phyloP scores from a whole-genome alignment of 2,329 filamentous ascomycete species.

The Trichophyton rubrum region DNA sequence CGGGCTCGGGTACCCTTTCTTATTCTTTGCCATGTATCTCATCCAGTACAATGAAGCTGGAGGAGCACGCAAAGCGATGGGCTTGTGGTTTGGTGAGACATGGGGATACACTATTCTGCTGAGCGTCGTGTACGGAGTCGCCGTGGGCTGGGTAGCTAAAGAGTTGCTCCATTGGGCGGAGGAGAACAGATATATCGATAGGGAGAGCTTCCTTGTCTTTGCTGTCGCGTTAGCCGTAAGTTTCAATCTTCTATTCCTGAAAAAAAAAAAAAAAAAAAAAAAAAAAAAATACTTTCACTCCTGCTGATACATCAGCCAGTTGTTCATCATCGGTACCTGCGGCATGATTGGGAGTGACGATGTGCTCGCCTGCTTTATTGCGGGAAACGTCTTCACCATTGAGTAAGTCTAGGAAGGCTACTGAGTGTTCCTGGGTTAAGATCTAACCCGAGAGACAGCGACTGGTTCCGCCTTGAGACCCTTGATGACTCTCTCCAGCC shows the following conservation, averaged over 20 bases:
- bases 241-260: slow-evolving; percentile 9
- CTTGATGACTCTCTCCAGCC: slow-evolving; percentile 85
- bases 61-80: slow-evolving; percentile 55
- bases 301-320: slow-evolving; percentile 22
- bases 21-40: slow-evolving; percentile 73
- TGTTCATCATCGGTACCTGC: slow-evolving; percentile 78
- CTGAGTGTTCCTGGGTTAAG: neutral
- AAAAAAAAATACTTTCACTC: neutral
- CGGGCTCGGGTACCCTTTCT: slow-evolving; percentile 75
- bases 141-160: slow-evolving; percentile 70
- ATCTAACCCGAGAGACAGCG: slow-evolving; percentile 32
- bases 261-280: neutral
- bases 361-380: slow-evolving; percentile 82
- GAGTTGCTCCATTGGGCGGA: slow-evolving; percentile 75
- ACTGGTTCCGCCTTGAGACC: slow-evolving; percentile 86
- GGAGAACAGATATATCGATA: slow-evolving; percentile 66
- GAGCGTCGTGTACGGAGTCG: slow-evolving; percentile 62
- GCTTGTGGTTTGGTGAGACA: slow-evolving; percentile 72
- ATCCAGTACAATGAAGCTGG: slow-evolving; percentile 54
- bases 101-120: slow-evolving; percentile 73
- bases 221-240: slow-evolving; percentile 64
- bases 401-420: slow-evolving; percentile 40
- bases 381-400: slow-evolving; percentile 82
- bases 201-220: slow-evolving; percentile 79
- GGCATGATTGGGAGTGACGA: slow-evolving; percentile 82